Percentiles rank a stretch among this genome's conserved stretches.
These are phyloP conservation scores for Ceratobasidium sp. DNA, from an alignment of 1,284 basidiomycete genomes.

Conservation along the genomic window DNA sequence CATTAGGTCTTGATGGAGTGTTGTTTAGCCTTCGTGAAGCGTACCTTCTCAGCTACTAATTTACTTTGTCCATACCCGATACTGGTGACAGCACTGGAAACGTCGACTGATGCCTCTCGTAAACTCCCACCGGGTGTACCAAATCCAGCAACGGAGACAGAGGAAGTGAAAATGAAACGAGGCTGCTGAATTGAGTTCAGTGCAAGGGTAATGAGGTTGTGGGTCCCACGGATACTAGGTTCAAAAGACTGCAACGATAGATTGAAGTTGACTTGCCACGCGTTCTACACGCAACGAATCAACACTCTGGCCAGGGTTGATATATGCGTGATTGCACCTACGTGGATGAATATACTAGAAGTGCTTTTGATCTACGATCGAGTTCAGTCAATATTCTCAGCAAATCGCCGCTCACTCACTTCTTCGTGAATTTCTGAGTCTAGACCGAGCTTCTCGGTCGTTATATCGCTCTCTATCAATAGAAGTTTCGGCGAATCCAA, in stretches of 20 bases:
- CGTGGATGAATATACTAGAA: conserved; percentile 59
- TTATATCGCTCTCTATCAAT: conserved; percentile 53
- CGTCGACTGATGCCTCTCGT: conserved; percentile 20
- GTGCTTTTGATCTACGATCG: conserved; percentile 35
- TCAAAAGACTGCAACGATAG: conserved; percentile 48
- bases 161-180: conserved; percentile 45
- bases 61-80: conserved; percentile 48
- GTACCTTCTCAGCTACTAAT: conserved; percentile 43
- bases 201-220: conserved; percentile 46
- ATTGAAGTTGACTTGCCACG: conserved; percentile 52
- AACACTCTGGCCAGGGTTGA: not conserved
- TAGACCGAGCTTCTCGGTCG: conserved; percentile 53
- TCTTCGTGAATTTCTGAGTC: conserved; percentile 52
- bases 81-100: conserved; percentile 17
- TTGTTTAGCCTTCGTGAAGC: not conserved
- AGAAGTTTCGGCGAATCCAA: conserved; percentile 44
- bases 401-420: conserved; percentile 48
- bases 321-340: not conserved
- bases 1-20: not conserved
- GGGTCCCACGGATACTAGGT: conserved; percentile 36
- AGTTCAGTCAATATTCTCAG: not conserved
- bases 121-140: conserved; percentile 5
- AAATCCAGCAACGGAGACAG: conserved; percentile 39
- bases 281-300: conserved; percentile 57
- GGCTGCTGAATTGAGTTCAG: conserved; percentile 36